Base-by-base conservation (phyloP, 306 rosid genomes). In the Nissolia schottii region DNA sequence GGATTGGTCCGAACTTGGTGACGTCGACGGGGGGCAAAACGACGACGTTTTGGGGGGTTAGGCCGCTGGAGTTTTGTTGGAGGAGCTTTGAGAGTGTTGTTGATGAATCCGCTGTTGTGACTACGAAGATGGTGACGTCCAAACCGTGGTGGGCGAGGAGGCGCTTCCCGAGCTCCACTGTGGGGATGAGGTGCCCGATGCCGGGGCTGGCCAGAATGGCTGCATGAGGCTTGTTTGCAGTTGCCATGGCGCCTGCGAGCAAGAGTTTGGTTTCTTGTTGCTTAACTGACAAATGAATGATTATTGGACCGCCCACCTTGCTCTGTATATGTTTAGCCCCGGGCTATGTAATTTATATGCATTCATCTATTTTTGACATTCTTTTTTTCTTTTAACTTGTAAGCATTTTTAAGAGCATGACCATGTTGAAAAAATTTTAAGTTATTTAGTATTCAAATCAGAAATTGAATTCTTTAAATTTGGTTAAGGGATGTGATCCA, bases 141-240 rank as follows among this genome's bases (percentile, higher is more conserved):
- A 83, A 76, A 60, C 10, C 24, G 3, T 83, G 87, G 1, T 72
- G 64, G 9, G 80, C 49, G 64, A 70, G 56, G 1, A 83, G 87
- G 35, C 82, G 79, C 31, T 80, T 83, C 3, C 62, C 84, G 0
- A 83, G 59, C 79, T 83, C 87, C 3, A 80, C 5, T 29, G 25
- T 43, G 18, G 84, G 87, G 56, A 54, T 79, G 1, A 83, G 61
- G 62, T 83, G 87, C 0, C 87, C 87, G 67, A 79, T 54, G 60
- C 87, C 84, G 2, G 87, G 87, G 38, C 87, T 83, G 0, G 80
- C 70, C 0, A 83, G 10, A 41, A 83, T 59, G 3, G 16, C 74
- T 9, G 67, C 80, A 14, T 76, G 87, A 20, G 64, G 66, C 38
- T 76, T 45, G 7, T 15, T 83, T 20, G 48, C 1, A 7, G 64